Base-by-base conservation (phyloP, 345 rosid genomes). In the Camelina neglecta region DNA sequence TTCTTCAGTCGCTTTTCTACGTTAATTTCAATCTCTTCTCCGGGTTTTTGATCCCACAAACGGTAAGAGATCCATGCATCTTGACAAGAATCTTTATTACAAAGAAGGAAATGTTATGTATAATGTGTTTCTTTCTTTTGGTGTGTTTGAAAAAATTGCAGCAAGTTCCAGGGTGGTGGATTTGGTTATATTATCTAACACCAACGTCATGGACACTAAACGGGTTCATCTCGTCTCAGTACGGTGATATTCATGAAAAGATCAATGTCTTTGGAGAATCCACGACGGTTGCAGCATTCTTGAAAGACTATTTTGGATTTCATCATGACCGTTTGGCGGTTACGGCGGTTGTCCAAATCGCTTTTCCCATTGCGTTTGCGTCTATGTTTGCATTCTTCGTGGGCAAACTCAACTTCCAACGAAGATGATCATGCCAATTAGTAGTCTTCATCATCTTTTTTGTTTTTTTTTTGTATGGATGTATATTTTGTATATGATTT, bases 151-250 rank as follows among this genome's bases (percentile, higher is more conserved):
- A 3, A 8, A 3, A 71, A 59, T 8, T 72, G 80, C 89, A 91
- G 97, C 73, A 81, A 63, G 82, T 93, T 31, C 96, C 98, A 11
- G 73, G 72, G 21, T 92, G 96, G 93, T 94, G 98, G 97, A 70
- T 89, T 11, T 94, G 97, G 96, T 61, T 86, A 38, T 92, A 86
- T 63, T 86, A 87, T 58, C 5, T 85, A 42, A 65, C 76, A 62
- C 97, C 97, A 9, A 87, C 95, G 7, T 90, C 96, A 8, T 92
- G 98, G 98, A 72, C 83, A 11, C 69, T 94, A 31, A 89, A 89
- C 7, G 87, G 84, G 2, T 53, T 90, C 83, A 69, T 92, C 7
- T 74, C 86, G 42, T 84, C 98, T 7, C 97, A 94, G 16, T 94
- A 84, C n/a, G 97, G 93, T 8, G 93, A 92, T 75, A 67, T 79